Percentiles rank a stretch among this genome's conserved stretches.
Evolutionary conservation across 2,329 filamentous ascomycete species (phyloP).

Genomic region (Hymenoscyphus linearis): DNA sequence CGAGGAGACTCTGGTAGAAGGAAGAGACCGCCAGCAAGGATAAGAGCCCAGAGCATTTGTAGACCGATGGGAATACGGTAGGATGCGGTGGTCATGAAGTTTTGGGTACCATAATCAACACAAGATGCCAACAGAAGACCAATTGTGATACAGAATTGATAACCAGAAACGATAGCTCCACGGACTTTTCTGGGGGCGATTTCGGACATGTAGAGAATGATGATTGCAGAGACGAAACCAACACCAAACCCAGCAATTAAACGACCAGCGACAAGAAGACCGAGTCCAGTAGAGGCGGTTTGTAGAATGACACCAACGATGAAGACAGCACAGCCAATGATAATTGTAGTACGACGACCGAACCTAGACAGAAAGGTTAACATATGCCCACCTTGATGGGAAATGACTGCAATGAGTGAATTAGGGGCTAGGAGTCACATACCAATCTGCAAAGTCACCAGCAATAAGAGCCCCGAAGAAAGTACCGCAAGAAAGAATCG

Average conservation of each 20-base stretch:
- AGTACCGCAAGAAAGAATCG: constrained; percentile 66
- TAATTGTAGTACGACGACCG: constrained; percentile 67
- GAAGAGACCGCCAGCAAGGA: constrained; percentile 67
- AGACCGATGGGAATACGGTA: constrained; percentile 79
- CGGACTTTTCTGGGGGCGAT: constrained; percentile 64
- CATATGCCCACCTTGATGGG: not conserved
- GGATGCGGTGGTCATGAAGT: constrained; percentile 54
- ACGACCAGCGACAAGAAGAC: constrained; percentile 52
- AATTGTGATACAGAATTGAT: constrained; percentile 79
- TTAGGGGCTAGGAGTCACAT: not conserved
- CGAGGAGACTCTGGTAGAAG: constrained; percentile 81
- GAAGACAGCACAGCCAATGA: constrained; percentile 59
- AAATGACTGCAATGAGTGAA: not conserved
- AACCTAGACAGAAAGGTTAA: not conserved
- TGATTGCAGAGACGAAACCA: constrained; percentile 73
- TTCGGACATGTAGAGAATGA: constrained; percentile 71
- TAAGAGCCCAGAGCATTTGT: constrained; percentile 75
- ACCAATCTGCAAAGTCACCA: constrained; percentile 69
- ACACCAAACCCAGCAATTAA: constrained; percentile 72
- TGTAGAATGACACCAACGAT: constrained; percentile 61
- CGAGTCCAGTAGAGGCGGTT: constrained; percentile 50
- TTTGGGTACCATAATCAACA: constrained; percentile 66
- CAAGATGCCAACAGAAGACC: constrained; percentile 71
- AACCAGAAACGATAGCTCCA: constrained; percentile 73
- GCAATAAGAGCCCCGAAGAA: constrained; percentile 77